Percentiles rank a stretch among this genome's conserved stretches.
Conservation (phyloP, 2,329 filamentous ascomycete species). For the Whalleya microplaca region DNA sequence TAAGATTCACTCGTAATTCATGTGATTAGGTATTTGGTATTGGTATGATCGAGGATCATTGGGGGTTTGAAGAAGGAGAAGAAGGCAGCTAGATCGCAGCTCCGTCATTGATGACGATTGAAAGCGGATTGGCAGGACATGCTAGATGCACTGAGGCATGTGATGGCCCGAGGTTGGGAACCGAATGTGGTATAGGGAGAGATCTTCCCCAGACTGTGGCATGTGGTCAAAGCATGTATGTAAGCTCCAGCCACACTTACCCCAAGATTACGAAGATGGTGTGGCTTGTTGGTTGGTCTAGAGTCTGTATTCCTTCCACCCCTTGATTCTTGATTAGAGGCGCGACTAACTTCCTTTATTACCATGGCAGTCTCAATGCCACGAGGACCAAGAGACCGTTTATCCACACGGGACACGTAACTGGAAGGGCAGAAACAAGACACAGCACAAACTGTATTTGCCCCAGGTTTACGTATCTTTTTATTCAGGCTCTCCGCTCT, state of each 20-base stretch:
- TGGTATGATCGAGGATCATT: conserved; percentile 1
- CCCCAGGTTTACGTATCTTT: no score
- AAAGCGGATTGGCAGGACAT: no score
- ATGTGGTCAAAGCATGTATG: background rate
- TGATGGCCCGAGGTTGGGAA: conserved; percentile 27
- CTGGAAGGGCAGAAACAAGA: no score
- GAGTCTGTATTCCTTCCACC: no score
- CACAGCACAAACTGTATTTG: no score
- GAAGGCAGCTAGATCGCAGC: conserved; percentile 10
- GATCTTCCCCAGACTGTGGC: conserved; percentile 5
- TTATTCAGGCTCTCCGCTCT: no score
- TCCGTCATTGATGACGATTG: conserved; percentile 30
- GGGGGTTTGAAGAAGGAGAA: conserved; percentile 7
- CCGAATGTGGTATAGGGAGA: background rate
- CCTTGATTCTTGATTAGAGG: background rate
- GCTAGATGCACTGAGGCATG: conserved; percentile 21
- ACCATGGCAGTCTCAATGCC: no score
- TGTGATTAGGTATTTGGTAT: conserved; percentile 1
- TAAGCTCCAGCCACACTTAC: background rate
- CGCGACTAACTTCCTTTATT: no score
- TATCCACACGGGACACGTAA: no score
- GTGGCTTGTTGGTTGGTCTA: background rate
- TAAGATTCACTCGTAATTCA: background rate
- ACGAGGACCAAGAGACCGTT: no score
- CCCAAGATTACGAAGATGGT: background rate